Evolutionary conservation across 1,139 yeast genomes (phyloP), one percentile per base, ranked within the genome.

Genomic region (Debaryomycetaceae sp.): DNA sequence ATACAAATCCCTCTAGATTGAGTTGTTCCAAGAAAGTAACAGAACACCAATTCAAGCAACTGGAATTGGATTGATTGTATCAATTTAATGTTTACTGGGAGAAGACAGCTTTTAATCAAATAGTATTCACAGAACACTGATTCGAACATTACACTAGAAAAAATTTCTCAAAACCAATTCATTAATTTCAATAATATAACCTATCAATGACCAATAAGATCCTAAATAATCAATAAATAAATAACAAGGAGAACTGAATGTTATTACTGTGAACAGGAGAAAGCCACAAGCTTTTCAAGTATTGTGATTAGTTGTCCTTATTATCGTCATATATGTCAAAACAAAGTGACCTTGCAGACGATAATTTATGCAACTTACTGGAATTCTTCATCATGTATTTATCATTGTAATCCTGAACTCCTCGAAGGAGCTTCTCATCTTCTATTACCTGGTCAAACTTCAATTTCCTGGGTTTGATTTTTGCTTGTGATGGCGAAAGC

Each of bases 381-480:
- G 30, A 30, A 16, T 31, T 31, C 18, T 17, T 13, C 18, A 30
- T 13, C 15, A 13, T 15, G 4, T 30, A 15, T 15, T 30, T 30
- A n/a, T 30, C n/a, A n/a, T 30, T 30, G n/a, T 30, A 13, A n/a
- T 30, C 17, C 17, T 13, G 17, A n/a, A 15, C 4, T 3, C 17
- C 17, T 3, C 17, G 15, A 3, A 30, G 31, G 3, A 30, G 19
- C 11, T 18, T 8, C n/a, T 16, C 18, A 5, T 35, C 33, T 11
- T 34, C 18, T n/a, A 14, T 24, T 17, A 24, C n/a, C 17, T 33
- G 24, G 33, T 14, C 50, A 38, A 59, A 62, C 31, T 52, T 53
- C 34, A 65, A 49, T 39, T 50, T 51, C 42, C 53, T 59, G 1
- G 70, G 70, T 45, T 58, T 59, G n/a, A 61, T 51, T 15, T 35